phyloP scores from a whole-genome alignment of 306 rosid species.

The Hippophae gyantsensis region DNA sequence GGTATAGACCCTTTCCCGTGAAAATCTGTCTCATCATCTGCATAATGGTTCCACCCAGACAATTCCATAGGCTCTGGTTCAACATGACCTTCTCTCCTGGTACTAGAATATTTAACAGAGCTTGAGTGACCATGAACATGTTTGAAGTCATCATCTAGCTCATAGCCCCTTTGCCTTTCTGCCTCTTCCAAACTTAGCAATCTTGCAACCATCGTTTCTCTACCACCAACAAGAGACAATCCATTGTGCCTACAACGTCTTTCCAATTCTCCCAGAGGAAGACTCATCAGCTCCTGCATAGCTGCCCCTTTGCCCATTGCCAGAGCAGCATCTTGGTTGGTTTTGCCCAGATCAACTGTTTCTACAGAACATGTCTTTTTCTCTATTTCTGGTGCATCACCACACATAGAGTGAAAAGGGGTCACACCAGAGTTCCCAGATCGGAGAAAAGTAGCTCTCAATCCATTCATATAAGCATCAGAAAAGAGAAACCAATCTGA shows the following conservation, averaged over 20 bases:
- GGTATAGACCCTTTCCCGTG: conserved; percentile 48
- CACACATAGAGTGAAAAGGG: conserved; percentile 82
- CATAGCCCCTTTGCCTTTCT: conserved; percentile 80
- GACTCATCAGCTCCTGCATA: conserved; percentile 70
- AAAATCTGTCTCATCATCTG: conserved; percentile 40
- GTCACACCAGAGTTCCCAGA: conserved; percentile 82
- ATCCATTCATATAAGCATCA: conserved; percentile 92
- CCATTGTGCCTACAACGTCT: conserved; percentile 98
- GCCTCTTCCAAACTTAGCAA: conserved; percentile 95
- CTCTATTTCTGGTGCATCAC: conserved; percentile 82
- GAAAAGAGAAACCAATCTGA: conserved; percentile 99
- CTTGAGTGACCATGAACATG: conserved; percentile 51
- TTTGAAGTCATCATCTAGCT: conserved; percentile 79
- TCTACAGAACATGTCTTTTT: conserved; percentile 61
- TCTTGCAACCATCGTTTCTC: conserved; percentile 95
- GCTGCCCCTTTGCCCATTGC: conserved; percentile 99
- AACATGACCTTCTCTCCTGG: conserved; percentile 41
- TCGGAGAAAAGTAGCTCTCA: conserved; percentile 88
- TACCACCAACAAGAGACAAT: conserved; percentile 91
- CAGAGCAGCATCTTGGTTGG: conserved; percentile 83
- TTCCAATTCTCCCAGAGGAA: conserved; percentile 87
- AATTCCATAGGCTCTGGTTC: conserved; percentile 56
- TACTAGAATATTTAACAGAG: conserved; percentile 57
- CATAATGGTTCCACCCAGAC: conserved; percentile 64
- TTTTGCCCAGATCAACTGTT: conserved; percentile 42